Evolutionary conservation across 208 protist genomes (phyloP).

Genomic region (Leishmania major): DNA sequence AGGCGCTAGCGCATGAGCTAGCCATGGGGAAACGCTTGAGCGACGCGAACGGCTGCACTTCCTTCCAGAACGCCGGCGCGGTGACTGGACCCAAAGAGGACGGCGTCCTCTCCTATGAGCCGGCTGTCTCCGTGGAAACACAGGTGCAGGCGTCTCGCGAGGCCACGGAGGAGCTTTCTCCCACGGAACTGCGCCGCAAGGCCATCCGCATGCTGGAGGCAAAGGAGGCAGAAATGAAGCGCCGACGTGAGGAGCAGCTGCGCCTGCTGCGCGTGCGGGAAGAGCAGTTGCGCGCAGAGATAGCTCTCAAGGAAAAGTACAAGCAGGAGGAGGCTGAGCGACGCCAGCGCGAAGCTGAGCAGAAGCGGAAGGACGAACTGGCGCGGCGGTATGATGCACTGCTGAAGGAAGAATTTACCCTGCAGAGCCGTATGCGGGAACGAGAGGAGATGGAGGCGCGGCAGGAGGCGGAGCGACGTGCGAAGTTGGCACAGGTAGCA

Average conservation of each 20-base stretch:
- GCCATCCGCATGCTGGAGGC: slow-evolving; percentile 78
- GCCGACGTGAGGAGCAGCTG: slow-evolving; percentile 40
- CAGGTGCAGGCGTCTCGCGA: slow-evolving; percentile 7
- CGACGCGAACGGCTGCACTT: neutral
- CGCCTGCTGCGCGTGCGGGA: slow-evolving; percentile 41
- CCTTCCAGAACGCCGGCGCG: too few relatives aligned
- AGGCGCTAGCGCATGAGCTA: slow-evolving; percentile 63
- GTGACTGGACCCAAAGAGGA: slow-evolving; percentile 11
- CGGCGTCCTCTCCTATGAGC: slow-evolving; percentile 30
- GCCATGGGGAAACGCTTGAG: slow-evolving; percentile 27
- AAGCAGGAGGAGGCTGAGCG: slow-evolving; percentile 53
- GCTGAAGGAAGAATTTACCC: slow-evolving; percentile 37
- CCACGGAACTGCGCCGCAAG: slow-evolving; percentile 52
- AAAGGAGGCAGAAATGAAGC: slow-evolving; percentile 55
- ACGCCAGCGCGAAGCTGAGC: slow-evolving; percentile 35
- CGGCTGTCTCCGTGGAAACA: slow-evolving; percentile 19
- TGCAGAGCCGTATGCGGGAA: slow-evolving; percentile 43
- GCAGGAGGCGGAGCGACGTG: slow-evolving; percentile 40
- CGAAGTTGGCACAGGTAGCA: slow-evolving; percentile 50
- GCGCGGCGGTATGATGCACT: slow-evolving; percentile 40
- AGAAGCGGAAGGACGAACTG: slow-evolving; percentile 36
- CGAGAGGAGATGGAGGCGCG: slow-evolving; percentile 28
- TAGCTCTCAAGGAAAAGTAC: slow-evolving; percentile 54
- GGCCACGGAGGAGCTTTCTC: neutral
- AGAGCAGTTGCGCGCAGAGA: slow-evolving; percentile 34